Evolutionary conservation across 371 early-diverging fungal species (phyloP), one percentile per base, ranked within the genome.

Genomic region (Apophysomyces ossiformis): DNA sequence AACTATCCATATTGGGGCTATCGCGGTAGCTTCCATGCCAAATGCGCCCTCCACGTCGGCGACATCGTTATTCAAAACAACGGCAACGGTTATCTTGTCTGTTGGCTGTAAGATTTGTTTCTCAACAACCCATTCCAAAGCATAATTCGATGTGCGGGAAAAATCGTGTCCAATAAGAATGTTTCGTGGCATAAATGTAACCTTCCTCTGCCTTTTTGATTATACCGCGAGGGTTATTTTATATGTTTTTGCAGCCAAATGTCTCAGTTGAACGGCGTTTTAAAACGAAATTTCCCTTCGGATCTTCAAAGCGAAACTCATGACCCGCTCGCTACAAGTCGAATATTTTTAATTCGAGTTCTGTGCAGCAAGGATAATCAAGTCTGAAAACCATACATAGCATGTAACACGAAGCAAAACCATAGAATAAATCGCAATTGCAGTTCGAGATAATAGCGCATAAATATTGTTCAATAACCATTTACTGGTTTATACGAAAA

Each of bases 141-240:
- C 71, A 18, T 57, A 21, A 37, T 69, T 64, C 7, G 77, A 74
- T 21, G 64, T 47, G 15, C 66, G 66, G 2, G 74, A 65, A 43
- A 69, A 70, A 39, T 77, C 77, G 50, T 74, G 74, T 7, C 69
- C 74, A 21, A 77, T 68, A 39, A 77, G 47, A 18, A 77, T 59
- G 37, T 54, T 65, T 16, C 75, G 70, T 68, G 65, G 13, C 69
- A 69, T 69, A 46, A 26, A 12, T 57, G 11, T 26, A 41, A 13
- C 4, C 57, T n/a, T 50, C 16, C 2, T 21, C n/a, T 9, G 16
- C 1, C 54, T 50, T 21, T 21, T 50, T 50, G 16, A 26, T 21
- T 21, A 2, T 21, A 50, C 35, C 2, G 3, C 32, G 2, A 26
- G 32, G 32, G 32, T 16, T 18, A 21, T 26, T 21, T 50, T 50